Evolutionary conservation across 352 stramenopile species (phyloP), one percentile per base, ranked within the genome.

Genomic region (Globisporangium polare): DNA sequence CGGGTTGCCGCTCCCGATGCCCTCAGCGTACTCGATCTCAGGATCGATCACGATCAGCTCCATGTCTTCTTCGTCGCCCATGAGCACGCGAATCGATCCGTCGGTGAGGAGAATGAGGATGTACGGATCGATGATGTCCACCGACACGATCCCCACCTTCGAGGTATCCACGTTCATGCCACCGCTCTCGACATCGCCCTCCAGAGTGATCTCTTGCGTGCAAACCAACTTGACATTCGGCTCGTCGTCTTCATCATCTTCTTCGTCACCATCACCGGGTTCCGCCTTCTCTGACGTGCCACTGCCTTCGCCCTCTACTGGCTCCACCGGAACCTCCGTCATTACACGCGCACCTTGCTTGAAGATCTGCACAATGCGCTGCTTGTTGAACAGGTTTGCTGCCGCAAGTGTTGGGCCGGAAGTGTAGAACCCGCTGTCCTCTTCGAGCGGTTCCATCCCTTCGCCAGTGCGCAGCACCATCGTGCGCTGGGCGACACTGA

Each of bases 361-460:
- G 60, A 92, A 95, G 46, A 95, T 84, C 58, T 95, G 86, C 13
- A 95, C 78, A 59, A 95, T 95, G 0, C 86, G 83, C 51, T 91
- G 78, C 47, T 87, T 83, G 54, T 83, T 73, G 53, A 95, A 92
- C 63, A 95, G 39, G 43, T 95, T 95, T 3, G 84, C 77, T 0
- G 84, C 84, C 6, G 82, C 80, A 20, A 95, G 68, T 1, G 86
- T 95, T 20, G 86, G 79, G 0, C 86, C 86, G 10, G 82, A 89
- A 2, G 84, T 90, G 52, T 92, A 95, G 55, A 95, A 94, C 0
- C 86, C 86, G 45, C 81, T 90, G 51, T 92, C 79, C 64, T 90
- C 83, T 63, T 95, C 82, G 41, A 95, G 64, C 0, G 84, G 84
- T 22, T 93, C 80, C 83, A 93, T 95, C 0, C 82, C 86, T 70